A percentile compares a stretch with the other conserved stretches of the same genome.
Evolutionary conservation across 2,329 filamentous ascomycete genomes (phyloP).

Genomic region (Geosmithia morbida): DNA sequence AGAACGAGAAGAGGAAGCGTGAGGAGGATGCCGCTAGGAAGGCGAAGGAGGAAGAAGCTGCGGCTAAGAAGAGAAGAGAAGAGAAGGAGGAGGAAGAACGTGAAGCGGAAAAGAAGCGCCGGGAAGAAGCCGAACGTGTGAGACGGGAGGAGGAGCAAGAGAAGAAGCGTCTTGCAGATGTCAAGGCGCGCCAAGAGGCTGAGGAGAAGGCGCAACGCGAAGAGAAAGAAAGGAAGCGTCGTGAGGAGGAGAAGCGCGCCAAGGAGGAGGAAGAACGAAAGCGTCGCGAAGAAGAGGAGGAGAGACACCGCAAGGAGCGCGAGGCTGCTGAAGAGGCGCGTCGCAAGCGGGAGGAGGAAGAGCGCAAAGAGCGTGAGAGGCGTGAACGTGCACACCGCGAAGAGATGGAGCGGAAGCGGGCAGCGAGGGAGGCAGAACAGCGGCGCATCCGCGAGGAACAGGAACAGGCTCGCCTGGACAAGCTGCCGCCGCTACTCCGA

Average conservation of each 20-base stretch:
- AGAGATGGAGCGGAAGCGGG: conserved; percentile 31
- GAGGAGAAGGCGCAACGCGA: conserved; percentile 20
- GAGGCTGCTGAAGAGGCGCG: conserved; percentile 33
- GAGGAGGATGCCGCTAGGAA: conserved; percentile 10
- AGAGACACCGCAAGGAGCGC: conserved; percentile 12
- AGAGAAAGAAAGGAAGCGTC: conserved; percentile 19
- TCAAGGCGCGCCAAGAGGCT: conserved; percentile 25
- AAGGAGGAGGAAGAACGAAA: conserved; percentile 20
- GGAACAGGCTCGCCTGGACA: conserved; percentile 38
- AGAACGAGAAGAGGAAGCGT: conserved; percentile 9
- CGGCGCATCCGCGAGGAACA: conserved; percentile 37
- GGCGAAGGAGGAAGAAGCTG: conserved; percentile 2
- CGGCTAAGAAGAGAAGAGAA: conserved; percentile 9
- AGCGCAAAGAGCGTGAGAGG: conserved; percentile 34
- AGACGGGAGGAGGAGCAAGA: conserved; percentile 4
- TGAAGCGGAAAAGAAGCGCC: conserved; percentile 19
- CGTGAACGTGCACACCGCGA: conserved; percentile 26
- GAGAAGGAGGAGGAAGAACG: conserved; percentile 13
- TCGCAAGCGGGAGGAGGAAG: conserved; percentile 35
- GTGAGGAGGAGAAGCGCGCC: conserved; percentile 23
- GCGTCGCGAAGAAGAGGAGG: conserved; percentile 21
- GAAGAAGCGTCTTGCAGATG: conserved; percentile 26
- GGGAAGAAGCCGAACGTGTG: conserved; percentile 14
- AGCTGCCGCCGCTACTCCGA: conserved; percentile 42
- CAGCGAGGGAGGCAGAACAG: conserved; percentile 32